A percentile compares a stretch with the other conserved stretches of the same genome.
Evolutionary conservation across 805 yeast species (phyloP).

Genomic region (Sugiyamaella lignohabitans): DNA sequence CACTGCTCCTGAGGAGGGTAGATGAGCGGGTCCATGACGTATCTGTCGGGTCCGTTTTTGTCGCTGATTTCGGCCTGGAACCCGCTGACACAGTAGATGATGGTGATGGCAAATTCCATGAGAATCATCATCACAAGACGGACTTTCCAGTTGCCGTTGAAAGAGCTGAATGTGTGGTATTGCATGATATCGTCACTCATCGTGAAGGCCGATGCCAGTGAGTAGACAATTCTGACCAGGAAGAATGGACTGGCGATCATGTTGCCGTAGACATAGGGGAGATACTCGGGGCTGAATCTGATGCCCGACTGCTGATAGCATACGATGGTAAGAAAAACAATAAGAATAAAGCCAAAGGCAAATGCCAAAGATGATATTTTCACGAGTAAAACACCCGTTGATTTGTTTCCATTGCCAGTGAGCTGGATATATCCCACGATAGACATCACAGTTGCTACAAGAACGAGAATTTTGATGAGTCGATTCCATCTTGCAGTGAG

Average conservation of each 20-base stretch:
- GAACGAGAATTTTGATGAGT: conserved; percentile 6
- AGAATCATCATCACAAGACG: conserved; percentile 71
- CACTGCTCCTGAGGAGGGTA: too few relatives aligned
- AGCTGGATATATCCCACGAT: conserved; percentile 10
- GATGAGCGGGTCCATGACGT: too few relatives aligned
- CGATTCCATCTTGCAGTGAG: conserved; percentile 1
- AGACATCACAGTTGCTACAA: conserved; percentile 6
- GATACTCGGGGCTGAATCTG: conserved; percentile 5
- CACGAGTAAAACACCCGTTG: conserved; percentile 1
- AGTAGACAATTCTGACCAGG: conserved; percentile 8
- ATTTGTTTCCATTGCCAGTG: conserved; percentile 1
- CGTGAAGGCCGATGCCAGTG: conserved; percentile 11
- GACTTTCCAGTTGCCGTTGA: conserved; percentile 40
- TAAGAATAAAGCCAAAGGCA: conserved; percentile 1
- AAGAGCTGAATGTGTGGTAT: conserved; percentile 11
- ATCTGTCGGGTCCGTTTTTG: too few relatives aligned
- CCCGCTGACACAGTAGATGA: conserved; percentile 13
- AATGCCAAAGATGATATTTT: conserved; percentile 11
- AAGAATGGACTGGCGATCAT: conserved; percentile 12
- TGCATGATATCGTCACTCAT: conserved; percentile 2
- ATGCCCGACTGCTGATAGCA: neutral
- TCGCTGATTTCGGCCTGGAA: conserved; percentile 6
- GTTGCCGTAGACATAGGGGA: conserved; percentile 4
- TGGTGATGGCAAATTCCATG: conserved; percentile 76
- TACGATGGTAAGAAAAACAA: conserved; percentile 5